Percentiles rank a stretch among this genome's conserved stretches.
These are phyloP conservation scores for Jatropha multifida DNA, from an alignment of 441 rosid genomes.

Conservation along the genomic window DNA sequence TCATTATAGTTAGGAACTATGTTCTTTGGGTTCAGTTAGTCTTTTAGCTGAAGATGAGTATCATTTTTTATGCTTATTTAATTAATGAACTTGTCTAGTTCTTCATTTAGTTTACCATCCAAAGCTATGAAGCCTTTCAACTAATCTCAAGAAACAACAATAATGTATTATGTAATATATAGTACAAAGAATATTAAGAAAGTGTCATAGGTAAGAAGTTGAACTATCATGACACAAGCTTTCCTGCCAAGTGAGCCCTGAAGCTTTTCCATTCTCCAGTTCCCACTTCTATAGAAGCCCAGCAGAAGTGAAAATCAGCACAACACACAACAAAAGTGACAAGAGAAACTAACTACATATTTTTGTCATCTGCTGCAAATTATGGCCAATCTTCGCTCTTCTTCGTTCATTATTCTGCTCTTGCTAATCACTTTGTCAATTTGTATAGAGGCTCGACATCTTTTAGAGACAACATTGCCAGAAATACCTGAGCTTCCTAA, in stretches of 20 bases:
- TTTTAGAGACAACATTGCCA: conserved; percentile 21
- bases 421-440: conserved; percentile 18
- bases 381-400: not conserved
- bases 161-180: too few relatives aligned
- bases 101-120: not conserved
- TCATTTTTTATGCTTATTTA: too few relatives aligned
- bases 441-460: conserved; percentile 13
- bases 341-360: not conserved
- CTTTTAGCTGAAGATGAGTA: not conserved
- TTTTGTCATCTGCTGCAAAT: not conserved
- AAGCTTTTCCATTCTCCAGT: not conserved
- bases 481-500: not conserved
- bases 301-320: not conserved
- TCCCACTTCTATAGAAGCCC: conserved; percentile 22
- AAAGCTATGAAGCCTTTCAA: not conserved
- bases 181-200: not conserved
- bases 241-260: not conserved
- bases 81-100: not conserved
- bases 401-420: conserved; percentile 12
- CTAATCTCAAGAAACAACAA: not conserved
- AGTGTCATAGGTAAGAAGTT: conserved; percentile 16
- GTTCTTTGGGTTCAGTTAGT: not conserved
- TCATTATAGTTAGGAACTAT: too few relatives aligned
- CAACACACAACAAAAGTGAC: not conserved
- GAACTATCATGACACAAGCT: conserved; percentile 8